A percentile compares a stretch with the other conserved stretches of the same genome.
These are phyloP conservation scores for Aspergillus kassunensis DNA, from an alignment of 495 filamentous ascomycete species.

Conservation along the genomic window DNA sequence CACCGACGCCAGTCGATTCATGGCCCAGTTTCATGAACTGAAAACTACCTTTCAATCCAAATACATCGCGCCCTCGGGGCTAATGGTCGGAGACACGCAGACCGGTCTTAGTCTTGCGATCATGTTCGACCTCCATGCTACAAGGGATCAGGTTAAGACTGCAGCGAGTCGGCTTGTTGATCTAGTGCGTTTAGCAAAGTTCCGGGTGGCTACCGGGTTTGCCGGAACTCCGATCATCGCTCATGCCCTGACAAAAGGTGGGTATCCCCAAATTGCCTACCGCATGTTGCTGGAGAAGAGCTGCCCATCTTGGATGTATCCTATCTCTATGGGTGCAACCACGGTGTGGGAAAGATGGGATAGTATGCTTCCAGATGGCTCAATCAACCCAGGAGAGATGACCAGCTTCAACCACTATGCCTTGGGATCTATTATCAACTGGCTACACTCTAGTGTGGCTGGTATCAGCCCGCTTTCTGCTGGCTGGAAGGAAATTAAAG, in stretches of 20 bases:
- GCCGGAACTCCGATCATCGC: constrained; percentile 50
- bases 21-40: constrained; percentile 16
- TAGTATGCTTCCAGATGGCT: constrained; percentile 48
- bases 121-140: constrained; percentile 38
- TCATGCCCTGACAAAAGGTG: constrained; percentile 37
- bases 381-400: constrained; percentile 52
- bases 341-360: constrained; percentile 59
- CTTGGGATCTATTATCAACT: constrained; percentile 37
- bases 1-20: constrained; percentile 26
- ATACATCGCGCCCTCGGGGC: constrained; percentile 40
- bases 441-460: constrained; percentile 28
- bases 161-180: constrained; percentile 33
- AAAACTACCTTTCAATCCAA: constrained; percentile 33
- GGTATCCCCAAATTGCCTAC: constrained; percentile 29
- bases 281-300: constrained; percentile 39
- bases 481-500: constrained; percentile 26
- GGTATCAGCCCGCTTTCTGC: constrained; percentile 22
- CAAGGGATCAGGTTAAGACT: constrained; percentile 24
- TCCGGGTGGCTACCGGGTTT: constrained; percentile 52
- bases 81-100: constrained; percentile 45
- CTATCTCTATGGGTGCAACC: constrained; percentile 48
- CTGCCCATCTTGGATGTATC: constrained; percentile 51
- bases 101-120: constrained; percentile 45
- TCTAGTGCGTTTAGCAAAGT: constrained; percentile 36
- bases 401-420: constrained; percentile 55